Base-by-base conservation (phyloP, 345 rosid genomes). In the Arabidopsis suecica region DNA sequence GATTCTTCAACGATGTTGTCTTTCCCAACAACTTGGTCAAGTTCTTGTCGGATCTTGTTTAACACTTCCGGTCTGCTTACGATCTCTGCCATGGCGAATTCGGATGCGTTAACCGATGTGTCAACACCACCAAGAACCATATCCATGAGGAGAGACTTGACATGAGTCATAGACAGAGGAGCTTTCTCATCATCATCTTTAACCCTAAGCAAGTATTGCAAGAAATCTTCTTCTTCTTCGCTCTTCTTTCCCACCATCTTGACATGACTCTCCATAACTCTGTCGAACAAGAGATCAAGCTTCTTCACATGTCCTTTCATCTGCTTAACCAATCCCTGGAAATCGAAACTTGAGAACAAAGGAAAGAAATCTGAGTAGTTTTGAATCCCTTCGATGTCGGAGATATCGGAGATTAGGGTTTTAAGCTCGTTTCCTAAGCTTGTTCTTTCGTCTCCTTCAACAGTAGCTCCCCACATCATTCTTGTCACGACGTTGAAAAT, bases 341-440 rank as follows among this genome's bases (percentile, higher is more conserved):
- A 76, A 74, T 87, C 88, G 16, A 89, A 89, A 49, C 84, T 67
- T 0, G 84, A 81, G 44, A 86, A 72, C 2, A 48, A 23, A 0
- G 89, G 90, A 38, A 84, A 81, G 41, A 89, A 47, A 40, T 87
- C 90, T 1, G 90, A 87, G 38, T 87, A 34, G 16, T 86, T 87
- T 8, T 84, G 87, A 57, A 50, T 65, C 55, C 86, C 91, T 32
- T 78, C 11, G 53, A 85, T 42, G 0, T 47, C 82, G 3, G 80
- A 51, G 36, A 80, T 61, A 41, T 71, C 86, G 0, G 53, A 55
- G 12, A 74, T 74, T 28, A 79, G 59, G 44, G 65, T 59, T 76
- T 73, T 71, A 47, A 85, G 80, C 65, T 88, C 83, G 9, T 71
- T 51, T 9, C 78, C 85, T 3, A 76, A 3, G 25, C 58, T 72